phyloP scores from a whole-genome alignment of 495 filamentous ascomycete genomes.

The Daldinia decipiens region DNA sequence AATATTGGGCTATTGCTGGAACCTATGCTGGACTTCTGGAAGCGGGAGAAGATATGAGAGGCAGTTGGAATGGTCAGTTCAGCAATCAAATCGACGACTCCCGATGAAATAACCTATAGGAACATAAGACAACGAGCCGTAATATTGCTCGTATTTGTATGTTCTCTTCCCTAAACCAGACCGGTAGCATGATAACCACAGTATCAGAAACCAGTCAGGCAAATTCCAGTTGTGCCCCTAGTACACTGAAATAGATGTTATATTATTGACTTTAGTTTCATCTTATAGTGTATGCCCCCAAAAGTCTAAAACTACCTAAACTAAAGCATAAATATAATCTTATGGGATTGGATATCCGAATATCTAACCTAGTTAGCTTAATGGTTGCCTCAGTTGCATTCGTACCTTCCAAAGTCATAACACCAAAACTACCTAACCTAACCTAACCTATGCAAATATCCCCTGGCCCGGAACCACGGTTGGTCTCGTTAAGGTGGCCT shows the following conservation, averaged over 20 bases:
- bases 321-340: neutral
- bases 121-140: neutral
- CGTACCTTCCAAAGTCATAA: no score
- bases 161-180: neutral
- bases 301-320: neutral
- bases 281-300: neutral
- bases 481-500: neutral
- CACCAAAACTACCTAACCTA: no score
- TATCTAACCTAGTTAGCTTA: no score
- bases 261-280: neutral
- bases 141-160: neutral
- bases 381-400: no score
- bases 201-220: conserved; percentile 1
- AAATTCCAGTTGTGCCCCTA: neutral
- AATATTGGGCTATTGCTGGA: conserved; percentile 6
- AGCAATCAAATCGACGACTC: neutral
- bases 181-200: neutral
- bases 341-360: no score
- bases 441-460: no score
- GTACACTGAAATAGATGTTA: neutral
- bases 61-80: conserved; percentile 1
- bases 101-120: conserved; percentile 5
- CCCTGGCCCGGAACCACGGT: neutral
- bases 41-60: neutral
- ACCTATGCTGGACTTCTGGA: neutral